phyloP scores from a whole-genome alignment of 345 rosid species.

The Syzygium aromaticum region DNA sequence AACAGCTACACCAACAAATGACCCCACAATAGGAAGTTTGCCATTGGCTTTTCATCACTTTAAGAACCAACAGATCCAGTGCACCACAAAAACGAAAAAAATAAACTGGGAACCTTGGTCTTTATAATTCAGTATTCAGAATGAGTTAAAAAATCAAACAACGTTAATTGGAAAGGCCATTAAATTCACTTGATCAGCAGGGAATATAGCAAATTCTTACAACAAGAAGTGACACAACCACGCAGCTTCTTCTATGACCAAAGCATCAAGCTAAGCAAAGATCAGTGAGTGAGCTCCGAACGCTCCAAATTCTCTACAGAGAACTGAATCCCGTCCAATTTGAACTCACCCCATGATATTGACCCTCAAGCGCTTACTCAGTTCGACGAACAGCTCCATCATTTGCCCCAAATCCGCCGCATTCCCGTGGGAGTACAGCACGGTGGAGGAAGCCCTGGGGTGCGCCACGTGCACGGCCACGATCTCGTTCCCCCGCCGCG shows the following conservation, averaged over 20 bases:
- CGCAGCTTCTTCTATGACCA: not conserved
- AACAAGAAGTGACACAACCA: not conserved
- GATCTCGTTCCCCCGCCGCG: slow-evolving; percentile 69
- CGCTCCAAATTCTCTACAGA: not conserved
- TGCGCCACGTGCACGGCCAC: slow-evolving; percentile 74
- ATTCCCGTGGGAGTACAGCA: slow-evolving; percentile 94
- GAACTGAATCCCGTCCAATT: not conserved
- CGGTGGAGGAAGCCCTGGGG: slow-evolving; percentile 59
- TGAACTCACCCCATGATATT: slow-evolving; percentile 82
- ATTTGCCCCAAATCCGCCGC: slow-evolving; percentile 97
- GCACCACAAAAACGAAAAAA: not conserved
- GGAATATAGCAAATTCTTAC: not conserved
- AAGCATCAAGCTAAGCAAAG: not conserved
- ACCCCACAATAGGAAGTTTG: not conserved
- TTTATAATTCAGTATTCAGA: not conserved
- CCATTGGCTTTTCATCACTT: not conserved
- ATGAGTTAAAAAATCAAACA: not conserved
- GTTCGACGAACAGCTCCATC: slow-evolving; percentile 86
- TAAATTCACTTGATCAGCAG: not conserved
- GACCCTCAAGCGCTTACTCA: slow-evolving; percentile 72
- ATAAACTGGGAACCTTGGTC: not conserved
- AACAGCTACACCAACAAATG: not conserved
- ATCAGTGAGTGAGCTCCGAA: not conserved
- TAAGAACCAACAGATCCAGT: not conserved
- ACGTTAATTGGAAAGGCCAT: not conserved